Percentiles rank a stretch among this genome's conserved stretches.
Conservation (phyloP, 345 rosid genomes). For the Anastatica hierochuntica region DNA sequence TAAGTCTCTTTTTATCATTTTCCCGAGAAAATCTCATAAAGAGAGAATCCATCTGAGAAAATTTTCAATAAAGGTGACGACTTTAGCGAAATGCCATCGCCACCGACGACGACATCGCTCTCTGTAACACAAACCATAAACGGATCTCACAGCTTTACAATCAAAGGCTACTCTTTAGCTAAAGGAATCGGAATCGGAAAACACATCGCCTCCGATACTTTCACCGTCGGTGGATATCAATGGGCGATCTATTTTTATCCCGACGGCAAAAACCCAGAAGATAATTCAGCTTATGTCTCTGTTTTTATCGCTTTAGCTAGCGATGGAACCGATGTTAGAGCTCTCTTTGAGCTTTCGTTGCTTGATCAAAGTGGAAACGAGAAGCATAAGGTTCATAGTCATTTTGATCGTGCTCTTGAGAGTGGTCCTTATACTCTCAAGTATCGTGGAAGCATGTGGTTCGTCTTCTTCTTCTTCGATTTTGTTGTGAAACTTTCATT, state of each 20-base stretch:
- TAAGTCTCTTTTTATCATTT: no score
- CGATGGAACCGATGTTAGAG: constrained; percentile 90
- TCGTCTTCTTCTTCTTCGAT: constrained; percentile 3
- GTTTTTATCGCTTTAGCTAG: constrained; percentile 90
- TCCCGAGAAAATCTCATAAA: no score
- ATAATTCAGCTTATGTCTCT: constrained; percentile 67
- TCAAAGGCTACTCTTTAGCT: constrained; percentile 80
- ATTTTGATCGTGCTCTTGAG: constrained; percentile 87
- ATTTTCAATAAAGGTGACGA: no score
- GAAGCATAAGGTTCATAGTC: constrained; percentile 83
- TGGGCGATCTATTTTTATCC: constrained; percentile 95
- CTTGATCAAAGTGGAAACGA: constrained; percentile 81
- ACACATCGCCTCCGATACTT: constrained; percentile 88
- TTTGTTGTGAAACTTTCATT: background rate
- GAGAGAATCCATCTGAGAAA: no score
- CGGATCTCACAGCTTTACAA: constrained; percentile 77
- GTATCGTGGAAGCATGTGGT: constrained; percentile 97
- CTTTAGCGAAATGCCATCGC: constrained; percentile 39
- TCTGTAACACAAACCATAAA: constrained; percentile 75
- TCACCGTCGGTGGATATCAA: constrained; percentile 71
- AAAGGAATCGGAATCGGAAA: constrained; percentile 88
- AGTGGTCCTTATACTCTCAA: constrained; percentile 90
- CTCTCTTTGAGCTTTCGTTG: constrained; percentile 72
- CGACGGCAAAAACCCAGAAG: constrained; percentile 86
- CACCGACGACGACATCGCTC: constrained; percentile 62